Evolutionary conservation across 2,329 filamentous ascomycete species (phyloP), one percentile per base, ranked within the genome.

Genomic region (Diaporthe sp.): DNA sequence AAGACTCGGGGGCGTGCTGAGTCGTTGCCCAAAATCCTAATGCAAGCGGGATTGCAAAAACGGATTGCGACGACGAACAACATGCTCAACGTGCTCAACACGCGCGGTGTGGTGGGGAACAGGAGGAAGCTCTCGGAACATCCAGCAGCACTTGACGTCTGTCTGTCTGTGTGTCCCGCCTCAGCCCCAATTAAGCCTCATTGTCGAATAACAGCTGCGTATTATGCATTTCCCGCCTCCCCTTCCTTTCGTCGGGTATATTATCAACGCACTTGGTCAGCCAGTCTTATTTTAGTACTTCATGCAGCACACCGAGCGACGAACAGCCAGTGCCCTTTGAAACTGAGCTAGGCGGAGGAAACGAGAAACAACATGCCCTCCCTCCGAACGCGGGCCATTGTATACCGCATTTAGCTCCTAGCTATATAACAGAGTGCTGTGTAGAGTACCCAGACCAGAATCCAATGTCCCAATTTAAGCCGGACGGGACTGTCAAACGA

Each of bases 21-120:
- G 65, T 70, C 65, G 65, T 55, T 55, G 49, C 34, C 65, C 65
- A 70, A 53, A 55, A 70, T 70, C 42, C 65, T 42, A 70, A 42
- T 70, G 65, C 49, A 70, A 70, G 65, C 65, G 49, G 65, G 65
- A 70, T 70, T 70, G 49, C 65, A 70, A 31, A 70, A 70, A 53
- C 25, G 65, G 49, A 28, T 31, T 55, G 65, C 49, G 34, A 55
- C 65, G 49, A 55, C 49, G 22, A 49, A 55, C 34, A 70, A 70
- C 20, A 47, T 47, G 61, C 61, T 65, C 42, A 53, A 37, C 17
- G 12, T 60, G 57, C 57, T 60, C 57, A 60, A 17, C 51, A 28
- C 17, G 53, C 53, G 15, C 15, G 15, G 9, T n/a, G 34, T 34
- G 22, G 65, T 70, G 47, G 65, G 65, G 49, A 42, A 55, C 22